These are phyloP conservation scores for Cercospora berteroae DNA, from an alignment of 2,329 filamentous ascomycete genomes.

Conservation along the genomic window DNA sequence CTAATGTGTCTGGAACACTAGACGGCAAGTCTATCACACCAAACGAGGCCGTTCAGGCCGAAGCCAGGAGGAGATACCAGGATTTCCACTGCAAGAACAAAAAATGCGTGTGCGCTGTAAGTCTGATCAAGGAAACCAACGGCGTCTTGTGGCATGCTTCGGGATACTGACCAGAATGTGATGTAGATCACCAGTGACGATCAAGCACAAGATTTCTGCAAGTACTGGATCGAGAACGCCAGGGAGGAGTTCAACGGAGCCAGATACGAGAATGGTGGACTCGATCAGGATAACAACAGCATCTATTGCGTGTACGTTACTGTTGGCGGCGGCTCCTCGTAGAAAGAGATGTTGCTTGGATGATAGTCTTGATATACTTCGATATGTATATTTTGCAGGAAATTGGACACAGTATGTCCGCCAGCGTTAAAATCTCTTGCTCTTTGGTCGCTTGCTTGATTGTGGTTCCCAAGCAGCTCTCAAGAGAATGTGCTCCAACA, in stretches of 20 bases:
- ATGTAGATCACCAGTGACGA: slow-evolving; percentile 14
- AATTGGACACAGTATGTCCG: background rate
- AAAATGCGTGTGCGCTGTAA: slow-evolving; percentile 13
- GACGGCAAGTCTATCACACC: slow-evolving; percentile 17
- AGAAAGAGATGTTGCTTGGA: background rate
- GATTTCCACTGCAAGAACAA: slow-evolving; percentile 15
- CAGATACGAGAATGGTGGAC: slow-evolving; percentile 19
- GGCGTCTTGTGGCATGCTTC: background rate
- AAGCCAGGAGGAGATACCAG: slow-evolving; percentile 17
- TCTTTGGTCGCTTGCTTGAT: background rate
- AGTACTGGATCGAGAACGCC: slow-evolving; percentile 17
- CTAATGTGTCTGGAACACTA: background rate
- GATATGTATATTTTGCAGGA: background rate
- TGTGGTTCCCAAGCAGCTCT: background rate
- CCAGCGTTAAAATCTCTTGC: background rate
- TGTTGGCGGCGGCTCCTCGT: background rate
- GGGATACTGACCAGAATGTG: background rate
- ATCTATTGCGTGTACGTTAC: slow-evolving; percentile 21
- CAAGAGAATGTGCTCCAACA: too few species aligned
- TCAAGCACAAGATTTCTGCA: slow-evolving; percentile 11
- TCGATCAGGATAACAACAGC: slow-evolving; percentile 17
- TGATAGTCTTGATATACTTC: background rate
- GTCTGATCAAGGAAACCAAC: background rate
- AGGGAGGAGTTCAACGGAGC: slow-evolving; percentile 18
- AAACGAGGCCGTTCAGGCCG: slow-evolving; percentile 16